These are phyloP conservation scores for Syzygium aqueum DNA, from an alignment of 345 rosid genomes.

Conservation along the genomic window DNA sequence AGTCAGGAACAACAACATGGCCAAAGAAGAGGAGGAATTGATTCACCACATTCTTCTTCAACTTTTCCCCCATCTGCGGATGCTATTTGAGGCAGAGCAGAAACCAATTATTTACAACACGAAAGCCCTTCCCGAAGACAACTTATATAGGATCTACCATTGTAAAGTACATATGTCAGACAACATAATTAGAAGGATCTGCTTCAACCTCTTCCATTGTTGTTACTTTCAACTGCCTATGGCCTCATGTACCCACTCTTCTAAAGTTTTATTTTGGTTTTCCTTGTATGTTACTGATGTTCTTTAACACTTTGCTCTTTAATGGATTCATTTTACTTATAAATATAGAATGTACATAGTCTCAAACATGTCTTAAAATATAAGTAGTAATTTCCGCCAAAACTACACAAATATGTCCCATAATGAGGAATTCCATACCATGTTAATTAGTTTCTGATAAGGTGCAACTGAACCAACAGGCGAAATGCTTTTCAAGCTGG, in stretches of 20 bases:
- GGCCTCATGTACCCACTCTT: not conserved
- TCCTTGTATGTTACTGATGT: not conserved
- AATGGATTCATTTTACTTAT: not conserved
- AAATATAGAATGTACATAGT: not conserved
- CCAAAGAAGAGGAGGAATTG: not conserved
- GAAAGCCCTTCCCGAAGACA: not conserved
- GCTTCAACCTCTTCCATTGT: not conserved
- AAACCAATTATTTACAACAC: not conserved
- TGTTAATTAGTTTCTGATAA: slow-evolving; percentile 54
- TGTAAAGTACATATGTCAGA: not conserved
- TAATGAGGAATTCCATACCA: slow-evolving; percentile 30
- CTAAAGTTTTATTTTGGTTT: not conserved
- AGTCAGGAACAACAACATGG: not conserved
- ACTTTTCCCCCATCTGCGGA: not conserved
- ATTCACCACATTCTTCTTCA: not conserved
- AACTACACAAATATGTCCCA: not conserved
- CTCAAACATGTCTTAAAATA: not conserved
- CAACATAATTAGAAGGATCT: not conserved
- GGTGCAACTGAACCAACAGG: slow-evolving; percentile 22
- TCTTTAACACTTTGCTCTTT: not conserved
- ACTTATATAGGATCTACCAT: not conserved
- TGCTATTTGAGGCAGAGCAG: not conserved
- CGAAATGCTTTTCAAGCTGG: slow-evolving; percentile 35
- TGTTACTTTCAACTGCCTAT: not conserved
- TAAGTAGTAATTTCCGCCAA: not conserved